Percentiles rank a stretch among this genome's conserved stretches.
Conservation (phyloP, 495 filamentous ascomycete genomes). For the Penicillium lividum region DNA sequence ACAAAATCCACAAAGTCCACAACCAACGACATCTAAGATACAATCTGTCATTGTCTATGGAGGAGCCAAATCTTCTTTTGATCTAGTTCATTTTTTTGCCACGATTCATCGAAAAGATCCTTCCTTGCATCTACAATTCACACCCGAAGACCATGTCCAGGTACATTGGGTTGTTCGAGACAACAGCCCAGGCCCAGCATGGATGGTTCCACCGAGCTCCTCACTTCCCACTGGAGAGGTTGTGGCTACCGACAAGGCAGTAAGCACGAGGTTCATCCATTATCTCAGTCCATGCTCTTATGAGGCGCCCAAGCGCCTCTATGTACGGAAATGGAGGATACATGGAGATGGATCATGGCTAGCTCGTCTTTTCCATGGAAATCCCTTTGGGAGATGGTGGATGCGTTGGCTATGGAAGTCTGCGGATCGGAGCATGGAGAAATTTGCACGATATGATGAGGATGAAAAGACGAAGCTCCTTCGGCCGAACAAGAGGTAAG, state of each 20-base stretch:
- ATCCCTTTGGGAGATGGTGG: slow-evolving; percentile 26
- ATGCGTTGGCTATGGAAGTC: slow-evolving; percentile 29
- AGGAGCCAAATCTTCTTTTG: slow-evolving; percentile 68
- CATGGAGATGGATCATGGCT: slow-evolving; percentile 55
- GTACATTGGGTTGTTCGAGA: slow-evolving; percentile 77
- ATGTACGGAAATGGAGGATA: slow-evolving; percentile 48
- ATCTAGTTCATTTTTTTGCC: slow-evolving; percentile 67
- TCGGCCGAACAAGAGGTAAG: slow-evolving; percentile 29
- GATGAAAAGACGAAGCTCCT: slow-evolving; percentile 30
- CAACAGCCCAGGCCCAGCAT: slow-evolving; percentile 44
- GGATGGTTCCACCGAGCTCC: slow-evolving; percentile 29
- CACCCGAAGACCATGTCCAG: slow-evolving; percentile 41
- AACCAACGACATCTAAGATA: background rate
- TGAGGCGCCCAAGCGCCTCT: slow-evolving; percentile 33
- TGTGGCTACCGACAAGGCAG: slow-evolving; percentile 57
- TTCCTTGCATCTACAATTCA: slow-evolving; percentile 12
- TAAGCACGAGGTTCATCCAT: slow-evolving; percentile 53
- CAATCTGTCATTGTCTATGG: slow-evolving; percentile 59
- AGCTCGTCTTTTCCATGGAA: slow-evolving; percentile 41
- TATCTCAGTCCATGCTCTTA: slow-evolving; percentile 55
- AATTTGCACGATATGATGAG: slow-evolving; percentile 21
- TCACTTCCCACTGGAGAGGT: slow-evolving; percentile 52
- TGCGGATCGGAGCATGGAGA: slow-evolving; percentile 19
- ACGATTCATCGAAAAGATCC: slow-evolving; percentile 30
- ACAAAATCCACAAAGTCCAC: background rate